Percentiles rank a stretch among this genome's conserved stretches.
Conservation (phyloP, 1,139 yeast species). For the Spencermartinsiella ligniputridi region DNA sequence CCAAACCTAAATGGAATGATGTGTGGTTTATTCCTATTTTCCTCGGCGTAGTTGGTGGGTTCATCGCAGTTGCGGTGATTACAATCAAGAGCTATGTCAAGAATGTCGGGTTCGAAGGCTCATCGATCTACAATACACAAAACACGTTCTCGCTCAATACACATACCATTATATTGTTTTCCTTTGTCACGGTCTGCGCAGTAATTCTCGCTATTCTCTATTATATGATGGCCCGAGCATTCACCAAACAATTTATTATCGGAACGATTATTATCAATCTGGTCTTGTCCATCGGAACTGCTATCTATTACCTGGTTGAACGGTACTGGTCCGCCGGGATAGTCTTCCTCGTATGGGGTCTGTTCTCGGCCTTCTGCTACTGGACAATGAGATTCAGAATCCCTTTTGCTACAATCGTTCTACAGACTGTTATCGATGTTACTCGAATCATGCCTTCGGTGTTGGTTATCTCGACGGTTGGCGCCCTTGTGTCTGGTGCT, state of each 20-base stretch:
- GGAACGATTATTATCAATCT: conserved; percentile 66
- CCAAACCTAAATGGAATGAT: conserved; percentile 67
- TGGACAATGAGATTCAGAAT: conserved; percentile 70
- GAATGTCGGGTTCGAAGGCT: conserved; percentile 55
- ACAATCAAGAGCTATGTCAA: conserved; percentile 59
- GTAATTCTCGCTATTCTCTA: conserved; percentile 56
- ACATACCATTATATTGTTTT: conserved; percentile 66
- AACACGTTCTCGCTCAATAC: conserved; percentile 63
- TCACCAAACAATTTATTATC: conserved; percentile 65
- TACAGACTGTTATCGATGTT: conserved; percentile 70
- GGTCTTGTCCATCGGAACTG: conserved; percentile 66
- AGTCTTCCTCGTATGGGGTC: conserved; percentile 50
- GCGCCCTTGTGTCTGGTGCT: conserved; percentile 59
- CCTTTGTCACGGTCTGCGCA: conserved; percentile 60
- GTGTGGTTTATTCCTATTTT: conserved; percentile 52
- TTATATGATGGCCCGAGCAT: conserved; percentile 55
- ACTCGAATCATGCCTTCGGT: conserved; percentile 70
- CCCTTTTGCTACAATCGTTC: conserved; percentile 67
- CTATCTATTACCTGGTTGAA: conserved; percentile 57
- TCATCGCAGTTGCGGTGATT: conserved; percentile 65
- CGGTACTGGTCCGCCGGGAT: conserved; percentile 75
- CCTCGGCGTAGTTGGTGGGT: conserved; percentile 58
- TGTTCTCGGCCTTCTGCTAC: conserved; percentile 64
- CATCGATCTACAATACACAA: conserved; percentile 55
- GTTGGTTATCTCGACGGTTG: conserved; percentile 56